Base-by-base conservation (phyloP, 108 stramenopile species). In the Discostella stelligeroides region DNA sequence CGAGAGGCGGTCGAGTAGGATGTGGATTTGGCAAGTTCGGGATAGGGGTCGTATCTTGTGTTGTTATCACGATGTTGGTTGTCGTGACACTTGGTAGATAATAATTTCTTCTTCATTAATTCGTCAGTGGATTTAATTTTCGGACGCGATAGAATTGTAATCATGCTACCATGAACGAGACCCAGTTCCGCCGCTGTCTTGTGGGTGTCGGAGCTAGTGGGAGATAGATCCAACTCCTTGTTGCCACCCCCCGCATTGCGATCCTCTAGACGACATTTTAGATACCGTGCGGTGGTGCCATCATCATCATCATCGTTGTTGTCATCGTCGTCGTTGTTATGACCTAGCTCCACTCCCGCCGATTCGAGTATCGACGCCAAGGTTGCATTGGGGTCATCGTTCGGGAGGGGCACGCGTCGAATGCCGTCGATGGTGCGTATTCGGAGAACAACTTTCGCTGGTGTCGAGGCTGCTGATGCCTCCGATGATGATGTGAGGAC, bases 11-110 rank as follows among this genome's bases (percentile, higher is more conserved):
- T n/a, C n/a, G n/a, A n/a, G n/a, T n/a, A n/a, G 59, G 86, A 86
- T 48, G 42, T 68, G 25, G 89, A 82, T 81, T 89, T 94, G 62
- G 90, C 93, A 8, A 94, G 68, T 34, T 89, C 88, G 9, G 93
- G 93, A 59, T 88, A 94, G 12, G 93, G 93, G 76, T 92, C 75
- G 80, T 80, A 94, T 12, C 80, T 48, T 28, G 74, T 63, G 25
- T 30, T 41, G 20, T 47, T 59, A 30, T 11, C 13, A 45, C 23
- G 4, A 18, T 25, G 45, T 17, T 23, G 30, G 55, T 13, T 14
- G 55, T 0, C 15, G 28, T n/a, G 17, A 24, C 2, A 66, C 21
- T 43, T 27, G 30, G 56, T 51, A 18, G 66, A 55, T 21, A 12
- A 7, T 25, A 27, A 39, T n/a, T n/a, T n/a, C n/a, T n/a, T n/a